Evolutionary conservation across 164 flowering plant genomes (phyloP).

Genomic region (Warburgia ugandensis): DNA sequence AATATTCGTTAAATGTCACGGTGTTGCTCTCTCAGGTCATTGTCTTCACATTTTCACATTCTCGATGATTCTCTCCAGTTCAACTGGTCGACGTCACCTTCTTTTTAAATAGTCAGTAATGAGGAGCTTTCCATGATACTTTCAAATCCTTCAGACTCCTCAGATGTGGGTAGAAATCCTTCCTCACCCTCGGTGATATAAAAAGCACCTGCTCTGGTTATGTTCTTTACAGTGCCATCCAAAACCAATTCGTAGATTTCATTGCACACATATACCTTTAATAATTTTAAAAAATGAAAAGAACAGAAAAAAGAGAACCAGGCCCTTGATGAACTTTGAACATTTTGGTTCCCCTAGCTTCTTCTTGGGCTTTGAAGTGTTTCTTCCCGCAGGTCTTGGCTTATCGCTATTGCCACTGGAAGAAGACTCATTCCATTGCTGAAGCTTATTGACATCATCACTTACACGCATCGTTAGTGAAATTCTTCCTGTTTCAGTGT

Average conservation of each 20-base stretch:
- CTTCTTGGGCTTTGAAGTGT: slow-evolving; percentile 22
- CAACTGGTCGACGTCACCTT: slow-evolving; percentile 33
- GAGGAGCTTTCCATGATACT: slow-evolving; percentile 55
- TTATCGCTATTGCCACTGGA: slow-evolving; percentile 24
- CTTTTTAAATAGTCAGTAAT: slow-evolving; percentile 79
- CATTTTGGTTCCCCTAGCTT: slow-evolving; percentile 40
- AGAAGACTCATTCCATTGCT: slow-evolving; percentile 37
- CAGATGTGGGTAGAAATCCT: slow-evolving; percentile 81
- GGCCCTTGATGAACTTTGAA: slow-evolving; percentile 74
- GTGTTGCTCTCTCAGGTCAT: too few species aligned
- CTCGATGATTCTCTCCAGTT: too few species aligned
- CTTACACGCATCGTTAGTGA: slow-evolving; percentile 80
- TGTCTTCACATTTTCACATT: too few species aligned
- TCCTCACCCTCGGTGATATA: slow-evolving; percentile 82
- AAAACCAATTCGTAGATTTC: too few species aligned
- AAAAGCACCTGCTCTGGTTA: slow-evolving; percentile 75
- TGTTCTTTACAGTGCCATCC: slow-evolving; percentile 80
- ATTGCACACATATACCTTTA: too few species aligned
- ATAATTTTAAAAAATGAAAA: too few species aligned
- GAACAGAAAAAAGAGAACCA: too few species aligned
- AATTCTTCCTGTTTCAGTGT: slow-evolving; percentile 60
- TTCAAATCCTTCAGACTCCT: slow-evolving; percentile 59
- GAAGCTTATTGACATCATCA: slow-evolving; percentile 40
- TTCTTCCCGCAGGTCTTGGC: slow-evolving; percentile 38
- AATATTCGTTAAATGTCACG: too few species aligned